Evolutionary conservation across 352 stramenopile genomes (phyloP).

Genomic region (Pythium aphanidermatum): DNA sequence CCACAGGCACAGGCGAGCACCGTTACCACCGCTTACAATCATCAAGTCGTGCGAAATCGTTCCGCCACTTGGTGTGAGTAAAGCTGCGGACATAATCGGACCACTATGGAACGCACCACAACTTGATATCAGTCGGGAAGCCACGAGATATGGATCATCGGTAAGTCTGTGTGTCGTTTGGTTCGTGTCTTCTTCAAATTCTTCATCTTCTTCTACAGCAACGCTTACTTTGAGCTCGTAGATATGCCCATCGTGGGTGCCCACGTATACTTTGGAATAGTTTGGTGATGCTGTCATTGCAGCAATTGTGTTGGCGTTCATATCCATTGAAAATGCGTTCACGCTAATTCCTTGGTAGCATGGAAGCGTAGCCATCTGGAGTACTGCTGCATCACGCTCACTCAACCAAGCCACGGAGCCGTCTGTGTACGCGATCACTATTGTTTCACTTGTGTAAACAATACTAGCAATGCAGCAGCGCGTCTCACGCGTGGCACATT

Average conservation of each 20-base stretch:
- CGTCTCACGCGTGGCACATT: conserved; percentile 24
- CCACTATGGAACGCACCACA: conserved; percentile 51
- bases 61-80: conserved; percentile 52
- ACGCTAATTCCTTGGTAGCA: not conserved
- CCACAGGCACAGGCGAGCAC: conserved; percentile 47
- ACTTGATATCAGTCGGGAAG: conserved; percentile 29
- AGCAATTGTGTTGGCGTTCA: conserved; percentile 16
- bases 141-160: conserved; percentile 12
- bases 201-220: conserved; percentile 49
- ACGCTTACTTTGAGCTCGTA: conserved; percentile 60
- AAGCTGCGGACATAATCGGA: conserved; percentile 32
- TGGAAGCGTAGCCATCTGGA: conserved; percentile 30
- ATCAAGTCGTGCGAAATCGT: conserved; percentile 35
- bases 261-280: conserved; percentile 53
- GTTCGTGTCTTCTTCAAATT: conserved; percentile 26
- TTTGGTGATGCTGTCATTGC: conserved; percentile 44
- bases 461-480: conserved; percentile 35
- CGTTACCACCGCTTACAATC: conserved; percentile 44
- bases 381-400: conserved; percentile 33
- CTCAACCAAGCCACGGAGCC: conserved; percentile 44
- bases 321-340: not conserved
- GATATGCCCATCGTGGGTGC: conserved; percentile 44
- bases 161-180: not conserved
- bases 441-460: conserved; percentile 45
- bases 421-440: conserved; percentile 45